phyloP scores from a whole-genome alignment of 2,329 filamentous ascomycete species.

The Calonectria fujianensis region DNA sequence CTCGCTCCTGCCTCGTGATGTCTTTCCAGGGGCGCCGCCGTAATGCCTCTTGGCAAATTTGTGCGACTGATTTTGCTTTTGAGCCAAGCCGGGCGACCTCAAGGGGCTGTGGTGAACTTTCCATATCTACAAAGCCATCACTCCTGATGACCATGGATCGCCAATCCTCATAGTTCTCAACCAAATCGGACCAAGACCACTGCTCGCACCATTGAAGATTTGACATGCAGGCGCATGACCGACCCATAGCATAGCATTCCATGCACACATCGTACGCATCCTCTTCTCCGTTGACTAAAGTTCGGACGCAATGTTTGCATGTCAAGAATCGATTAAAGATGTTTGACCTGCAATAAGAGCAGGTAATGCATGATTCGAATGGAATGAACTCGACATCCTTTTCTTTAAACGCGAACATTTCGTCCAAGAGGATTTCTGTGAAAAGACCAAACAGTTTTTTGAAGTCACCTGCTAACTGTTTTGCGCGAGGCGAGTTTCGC shows the following conservation, averaged over 20 bases:
- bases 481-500: slow-evolving; percentile 68
- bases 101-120: slow-evolving; percentile 81
- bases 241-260: slow-evolving; percentile 98
- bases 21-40: slow-evolving; percentile 88
- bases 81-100: slow-evolving; percentile 80
- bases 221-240: slow-evolving; percentile 92
- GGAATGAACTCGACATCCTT: slow-evolving; percentile 83
- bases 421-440: slow-evolving; percentile 86
- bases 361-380: slow-evolving; percentile 94
- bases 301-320: slow-evolving; percentile 87
- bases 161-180: slow-evolving; percentile 88
- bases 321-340: slow-evolving; percentile 98
- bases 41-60: slow-evolving; percentile 95
- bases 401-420: slow-evolving; percentile 86
- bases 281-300: slow-evolving; percentile 79
- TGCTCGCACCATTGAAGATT: slow-evolving; percentile 94
- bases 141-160: slow-evolving; percentile 84
- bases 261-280: slow-evolving; percentile 98
- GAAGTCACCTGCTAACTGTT: slow-evolving; percentile 88
- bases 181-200: slow-evolving; percentile 88
- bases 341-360: slow-evolving; percentile 95
- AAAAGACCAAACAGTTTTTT: slow-evolving; percentile 86
- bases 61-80: slow-evolving; percentile 87
- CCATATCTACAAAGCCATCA: slow-evolving; percentile 79
- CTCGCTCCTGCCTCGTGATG: slow-evolving; percentile 77